Base-by-base conservation (phyloP, 2,329 filamentous ascomycete species). In the Colletotrichum aenigma region DNA sequence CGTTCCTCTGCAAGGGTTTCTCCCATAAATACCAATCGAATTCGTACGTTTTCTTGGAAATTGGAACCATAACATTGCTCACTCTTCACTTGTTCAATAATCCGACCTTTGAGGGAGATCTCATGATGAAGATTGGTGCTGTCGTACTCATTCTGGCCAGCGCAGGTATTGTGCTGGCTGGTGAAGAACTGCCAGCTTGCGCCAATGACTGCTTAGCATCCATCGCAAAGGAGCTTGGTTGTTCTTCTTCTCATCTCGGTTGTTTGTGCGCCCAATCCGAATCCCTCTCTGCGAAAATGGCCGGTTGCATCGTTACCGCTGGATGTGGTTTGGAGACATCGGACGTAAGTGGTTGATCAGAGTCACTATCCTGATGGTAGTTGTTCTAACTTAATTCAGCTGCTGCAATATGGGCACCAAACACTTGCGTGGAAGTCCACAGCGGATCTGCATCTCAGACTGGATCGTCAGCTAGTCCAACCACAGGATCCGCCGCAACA, bases 321-420 rank as follows among this genome's bases (percentile, higher is more conserved):
- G 43, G 43, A 21, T 52, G 43, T 52, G 43, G 1, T 52, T 52
- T 52, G n/a, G n/a, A 21, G n/a, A 52, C 43, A 52, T 52, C 10
- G 43, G 43, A 52, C 3, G 43, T 52, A 21, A 52, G 43, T 52
- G 43, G 43, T 7, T 21, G 0, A 52, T 13, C 4, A 21, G 6
- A 7, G n/a, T 21, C 43, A 21, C 2, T 21, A 1, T 52, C 43
- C 10, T 13, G 4, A 52, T 52, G 1, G 0, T 52, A 52, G 0
- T 21, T 52, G 43, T 13, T 52, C 10, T 52, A 0, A 52, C 3
- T n/a, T 13, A 1, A 52, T 52, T 52, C 43, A 52, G n/a, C 43
- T 52, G 43, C 43, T 52, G 43, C 43, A 52, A 52, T 13, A 52
- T 52, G n/a, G 43, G n/a, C 43, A 48, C 43, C 43, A 52, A 52